Percentiles rank a stretch among this genome's conserved stretches.
phyloP scores from a whole-genome alignment of 225 moss, liverwort and hornwort species.

The Anthoceros angustus region DNA sequence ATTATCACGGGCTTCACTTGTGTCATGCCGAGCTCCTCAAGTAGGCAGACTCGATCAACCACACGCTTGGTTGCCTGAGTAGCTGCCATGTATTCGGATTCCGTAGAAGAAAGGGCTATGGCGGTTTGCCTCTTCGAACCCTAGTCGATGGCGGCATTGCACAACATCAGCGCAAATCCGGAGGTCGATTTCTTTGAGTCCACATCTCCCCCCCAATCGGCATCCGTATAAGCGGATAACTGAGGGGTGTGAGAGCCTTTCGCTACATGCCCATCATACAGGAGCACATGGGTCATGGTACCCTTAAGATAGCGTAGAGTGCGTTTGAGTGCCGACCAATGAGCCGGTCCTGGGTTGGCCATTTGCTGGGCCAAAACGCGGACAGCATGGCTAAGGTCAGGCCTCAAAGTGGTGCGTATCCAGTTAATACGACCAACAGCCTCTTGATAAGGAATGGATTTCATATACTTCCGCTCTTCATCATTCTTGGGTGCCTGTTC shows the following conservation, averaged over 20 bases:
- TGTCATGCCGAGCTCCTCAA: too few relatives aligned
- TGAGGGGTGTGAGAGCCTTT: not conserved
- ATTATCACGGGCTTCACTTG: too few relatives aligned
- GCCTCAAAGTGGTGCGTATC: not conserved
- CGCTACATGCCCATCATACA: not conserved
- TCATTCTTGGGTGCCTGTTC: not conserved
- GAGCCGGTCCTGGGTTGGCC: not conserved
- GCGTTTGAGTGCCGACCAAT: constrained; percentile 10
- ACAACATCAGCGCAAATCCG: constrained; percentile 4
- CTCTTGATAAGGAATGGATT: not conserved
- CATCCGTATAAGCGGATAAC: not conserved
- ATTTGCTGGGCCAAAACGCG: not conserved
- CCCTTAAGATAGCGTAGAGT: constrained; percentile 7
- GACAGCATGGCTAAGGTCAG: constrained; percentile 5
- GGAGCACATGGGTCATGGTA: not conserved
- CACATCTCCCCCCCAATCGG: constrained; percentile 7
- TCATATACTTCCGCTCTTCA: not conserved
- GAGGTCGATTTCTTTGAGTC: constrained; percentile 5
- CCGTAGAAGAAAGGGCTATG: too few relatives aligned
- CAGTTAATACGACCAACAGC: constrained; percentile 9
- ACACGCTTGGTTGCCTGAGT: too few relatives aligned
- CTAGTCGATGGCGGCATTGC: constrained; percentile 6
- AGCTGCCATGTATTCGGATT: too few relatives aligned
- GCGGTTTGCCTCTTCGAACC: too few relatives aligned
- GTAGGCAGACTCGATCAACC: too few relatives aligned